These are phyloP conservation scores for Massarina eburnea DNA, from an alignment of 2,329 filamentous ascomycete genomes.

Conservation along the genomic window DNA sequence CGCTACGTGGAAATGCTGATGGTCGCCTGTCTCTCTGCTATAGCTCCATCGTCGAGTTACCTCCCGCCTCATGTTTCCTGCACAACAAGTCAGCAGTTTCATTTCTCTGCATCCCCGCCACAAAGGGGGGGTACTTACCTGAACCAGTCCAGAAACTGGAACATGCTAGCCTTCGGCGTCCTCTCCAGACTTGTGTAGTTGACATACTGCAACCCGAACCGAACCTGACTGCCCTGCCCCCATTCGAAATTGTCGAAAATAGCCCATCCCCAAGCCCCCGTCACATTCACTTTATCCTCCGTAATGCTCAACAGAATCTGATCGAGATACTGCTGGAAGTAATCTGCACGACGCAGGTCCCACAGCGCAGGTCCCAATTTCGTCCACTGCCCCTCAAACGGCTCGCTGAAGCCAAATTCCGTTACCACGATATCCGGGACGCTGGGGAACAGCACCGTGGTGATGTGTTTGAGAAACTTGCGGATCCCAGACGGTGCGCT, in stretches of 20 bases:
- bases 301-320: conserved; percentile 43
- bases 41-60: conserved; percentile 31
- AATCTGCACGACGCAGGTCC: conserved; percentile 46
- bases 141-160: conserved; percentile 49
- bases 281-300: conserved; percentile 46
- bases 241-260: conserved; percentile 49
- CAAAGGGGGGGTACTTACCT: too few relatives aligned
- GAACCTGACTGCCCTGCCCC: conserved; percentile 37
- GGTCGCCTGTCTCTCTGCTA: too few relatives aligned
- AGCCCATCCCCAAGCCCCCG: conserved; percentile 46
- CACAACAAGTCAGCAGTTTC: too few relatives aligned
- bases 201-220: conserved; percentile 49
- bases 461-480: conserved; percentile 47
- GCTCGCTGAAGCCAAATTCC: conserved; percentile 48
- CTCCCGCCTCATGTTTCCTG: conserved; percentile 26
- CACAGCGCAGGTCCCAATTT: conserved; percentile 38
- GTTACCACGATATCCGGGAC: conserved; percentile 46
- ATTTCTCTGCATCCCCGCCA: too few relatives aligned
- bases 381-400: conserved; percentile 40
- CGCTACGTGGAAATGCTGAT: too few relatives aligned
- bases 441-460: conserved; percentile 46
- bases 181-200: conserved; percentile 46
- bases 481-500: conserved; percentile 45
- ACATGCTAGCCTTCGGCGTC: conserved; percentile 47
- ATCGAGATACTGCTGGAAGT: conserved; percentile 46